Conservation (phyloP, 495 filamentous ascomycete genomes). For the Penicillium manginii region DNA sequence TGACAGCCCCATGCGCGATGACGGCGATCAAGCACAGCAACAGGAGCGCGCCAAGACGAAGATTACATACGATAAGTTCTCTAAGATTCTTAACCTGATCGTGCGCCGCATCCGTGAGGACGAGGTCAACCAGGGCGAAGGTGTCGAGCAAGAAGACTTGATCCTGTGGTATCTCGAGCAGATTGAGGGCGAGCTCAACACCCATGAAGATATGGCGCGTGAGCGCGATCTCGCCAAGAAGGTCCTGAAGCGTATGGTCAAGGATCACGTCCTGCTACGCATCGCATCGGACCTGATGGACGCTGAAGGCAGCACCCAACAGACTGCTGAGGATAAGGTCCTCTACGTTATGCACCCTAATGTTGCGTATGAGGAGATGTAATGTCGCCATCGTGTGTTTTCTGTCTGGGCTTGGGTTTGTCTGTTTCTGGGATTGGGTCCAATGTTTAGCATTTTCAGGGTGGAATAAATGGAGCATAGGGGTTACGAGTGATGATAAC, state of each 20-base stretch:
- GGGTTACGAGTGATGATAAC: constrained; percentile 41
- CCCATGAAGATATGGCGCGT: constrained; percentile 74
- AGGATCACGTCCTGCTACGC: constrained; percentile 93
- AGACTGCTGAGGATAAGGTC: constrained; percentile 52
- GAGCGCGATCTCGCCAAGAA: constrained; percentile 81
- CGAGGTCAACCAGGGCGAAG: constrained; percentile 71
- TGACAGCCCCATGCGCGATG: constrained; percentile 70
- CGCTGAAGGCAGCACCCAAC: constrained; percentile 53
- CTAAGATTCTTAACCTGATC: constrained; percentile 82
- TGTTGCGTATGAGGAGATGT: constrained; percentile 77
- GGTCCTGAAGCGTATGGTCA: constrained; percentile 94
- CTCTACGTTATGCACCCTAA: constrained; percentile 96
- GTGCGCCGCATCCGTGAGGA: constrained; percentile 82
- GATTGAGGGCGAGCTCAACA: constrained; percentile 80
- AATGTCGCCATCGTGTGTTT: constrained; percentile 9
- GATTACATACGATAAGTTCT: constrained; percentile 95
- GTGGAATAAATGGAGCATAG: constrained; percentile 32
- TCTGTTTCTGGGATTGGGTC: constrained; percentile 19
- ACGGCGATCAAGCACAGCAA: constrained; percentile 45
- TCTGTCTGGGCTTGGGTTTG: constrained; percentile 14
- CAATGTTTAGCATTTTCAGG: constrained; percentile 31
- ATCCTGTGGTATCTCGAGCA: constrained; percentile 94
- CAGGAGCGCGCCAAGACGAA: constrained; percentile 70
- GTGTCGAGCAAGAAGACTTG: constrained; percentile 85
- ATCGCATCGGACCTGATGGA: constrained; percentile 77